Conservation (phyloP, 169 alveolate species). For the Plasmodium relictum region DNA sequence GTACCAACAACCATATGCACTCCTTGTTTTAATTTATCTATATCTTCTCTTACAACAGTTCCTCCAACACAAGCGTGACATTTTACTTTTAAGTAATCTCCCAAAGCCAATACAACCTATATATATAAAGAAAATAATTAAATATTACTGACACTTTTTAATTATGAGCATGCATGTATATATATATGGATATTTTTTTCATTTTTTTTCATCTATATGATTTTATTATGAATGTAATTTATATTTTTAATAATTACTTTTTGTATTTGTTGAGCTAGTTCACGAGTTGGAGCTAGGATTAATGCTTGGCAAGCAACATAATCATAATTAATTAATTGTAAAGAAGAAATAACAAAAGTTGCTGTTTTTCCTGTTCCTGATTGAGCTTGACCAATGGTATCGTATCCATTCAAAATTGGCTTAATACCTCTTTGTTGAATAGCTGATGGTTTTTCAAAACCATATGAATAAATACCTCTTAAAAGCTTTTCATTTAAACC, state of each 20-base stretch:
- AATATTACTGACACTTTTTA: background rate
- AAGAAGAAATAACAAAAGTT: conserved; percentile 97
- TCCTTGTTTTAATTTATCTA: conserved; percentile 96
- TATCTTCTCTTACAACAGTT: conserved; percentile 96
- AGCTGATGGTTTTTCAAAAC: conserved; percentile 99
- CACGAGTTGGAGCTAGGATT: conserved; percentile 98
- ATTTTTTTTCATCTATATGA: background rate
- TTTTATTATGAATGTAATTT: background rate
- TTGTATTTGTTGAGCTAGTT: conserved; percentile 98
- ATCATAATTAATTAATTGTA: conserved; percentile 92
- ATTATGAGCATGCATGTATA: background rate
- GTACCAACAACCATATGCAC: conserved; percentile 98
- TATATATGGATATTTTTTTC: background rate
- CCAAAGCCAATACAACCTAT: conserved; percentile 95
- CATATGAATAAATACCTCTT: conserved; percentile 98
- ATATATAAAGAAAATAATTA: background rate
- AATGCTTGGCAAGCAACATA: conserved; percentile 92
- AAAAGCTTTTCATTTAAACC: conserved; percentile 96
- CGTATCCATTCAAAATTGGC: conserved; percentile 98
- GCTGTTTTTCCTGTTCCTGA: conserved; percentile 99
- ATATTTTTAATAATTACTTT: conserved; percentile 82
- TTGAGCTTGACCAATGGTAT: conserved; percentile 97
- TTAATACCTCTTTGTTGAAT: conserved; percentile 99
- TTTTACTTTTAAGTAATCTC: conserved; percentile 96
- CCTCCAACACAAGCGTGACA: conserved; percentile 98